These are phyloP conservation scores for Beta macrorhiza DNA, from an alignment of 179 eudicot genomes.

Conservation along the genomic window DNA sequence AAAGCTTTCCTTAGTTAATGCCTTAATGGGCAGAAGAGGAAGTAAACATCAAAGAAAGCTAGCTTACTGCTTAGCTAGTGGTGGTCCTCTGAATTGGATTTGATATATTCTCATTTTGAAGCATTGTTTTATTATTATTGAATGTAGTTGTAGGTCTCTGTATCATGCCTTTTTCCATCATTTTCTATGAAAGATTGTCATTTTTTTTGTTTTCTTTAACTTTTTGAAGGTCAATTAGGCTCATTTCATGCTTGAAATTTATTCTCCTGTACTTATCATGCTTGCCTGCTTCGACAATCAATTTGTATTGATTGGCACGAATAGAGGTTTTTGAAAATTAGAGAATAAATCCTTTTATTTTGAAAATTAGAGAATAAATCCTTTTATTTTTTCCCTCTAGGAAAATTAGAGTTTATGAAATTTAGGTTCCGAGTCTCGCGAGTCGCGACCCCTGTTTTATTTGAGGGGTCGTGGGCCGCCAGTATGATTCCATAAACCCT, in stretches of 20 bases:
- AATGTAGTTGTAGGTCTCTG: constrained; percentile 14
- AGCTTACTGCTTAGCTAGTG: constrained; percentile 7
- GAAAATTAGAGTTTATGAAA: background rate
- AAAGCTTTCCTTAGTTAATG: background rate
- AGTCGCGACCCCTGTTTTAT: too few relatives aligned
- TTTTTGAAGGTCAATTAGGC: background rate
- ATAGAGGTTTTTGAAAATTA: background rate
- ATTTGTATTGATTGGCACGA: background rate
- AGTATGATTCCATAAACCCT: too few relatives aligned
- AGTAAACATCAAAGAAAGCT: background rate
- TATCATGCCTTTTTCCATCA: constrained; percentile 24
- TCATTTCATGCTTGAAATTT: constrained; percentile 12
- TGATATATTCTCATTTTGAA: constrained; percentile 8
- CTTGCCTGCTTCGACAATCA: background rate
- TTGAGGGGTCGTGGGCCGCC: too few relatives aligned
- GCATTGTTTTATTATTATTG: background rate
- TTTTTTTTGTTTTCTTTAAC: background rate
- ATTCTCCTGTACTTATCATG: constrained; percentile 11
- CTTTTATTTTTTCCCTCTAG: too few relatives aligned
- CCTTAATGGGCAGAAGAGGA: background rate
- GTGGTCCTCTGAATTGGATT: background rate
- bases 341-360: too few relatives aligned
- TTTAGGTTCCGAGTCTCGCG: too few relatives aligned
- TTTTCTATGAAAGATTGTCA: background rate
- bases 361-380: too few relatives aligned